Conservation (phyloP, 2,329 filamentous ascomycete species). For the Colletotrichum liaoningense region DNA sequence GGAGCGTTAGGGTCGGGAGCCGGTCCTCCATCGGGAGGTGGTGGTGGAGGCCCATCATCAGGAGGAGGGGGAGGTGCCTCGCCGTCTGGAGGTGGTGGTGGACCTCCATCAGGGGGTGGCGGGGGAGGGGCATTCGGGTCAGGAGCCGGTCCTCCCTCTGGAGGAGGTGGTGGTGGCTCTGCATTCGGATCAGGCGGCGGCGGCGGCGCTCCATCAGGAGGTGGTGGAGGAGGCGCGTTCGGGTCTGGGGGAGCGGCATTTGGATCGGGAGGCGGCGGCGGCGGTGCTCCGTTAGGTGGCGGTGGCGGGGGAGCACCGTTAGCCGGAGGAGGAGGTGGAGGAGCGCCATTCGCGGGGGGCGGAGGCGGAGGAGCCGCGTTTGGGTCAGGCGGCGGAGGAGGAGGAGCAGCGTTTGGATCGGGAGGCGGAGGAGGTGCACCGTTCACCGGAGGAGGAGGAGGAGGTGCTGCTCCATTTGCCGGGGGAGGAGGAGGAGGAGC, state of each 20-base stretch:
- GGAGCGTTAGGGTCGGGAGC: neutral
- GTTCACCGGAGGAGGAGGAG: neutral
- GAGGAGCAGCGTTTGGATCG: slow-evolving; percentile 18
- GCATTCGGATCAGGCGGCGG: slow-evolving; percentile 3
- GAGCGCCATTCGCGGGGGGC: neutral
- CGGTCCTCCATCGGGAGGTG: neutral
- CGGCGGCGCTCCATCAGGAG: neutral
- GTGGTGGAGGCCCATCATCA: neutral
- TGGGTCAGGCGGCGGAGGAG: neutral
- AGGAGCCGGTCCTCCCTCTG: neutral
- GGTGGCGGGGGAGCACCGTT: neutral
- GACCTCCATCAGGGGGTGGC: slow-evolving; percentile 6
- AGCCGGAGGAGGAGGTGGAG: neutral
- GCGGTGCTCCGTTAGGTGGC: neutral
- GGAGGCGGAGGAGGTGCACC: neutral
- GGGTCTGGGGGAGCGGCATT: neutral
- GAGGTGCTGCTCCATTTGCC: neutral
- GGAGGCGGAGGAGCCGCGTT: slow-evolving; percentile 12
- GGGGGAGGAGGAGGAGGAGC: neutral
- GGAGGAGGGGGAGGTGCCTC: neutral
- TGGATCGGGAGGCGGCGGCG: neutral
- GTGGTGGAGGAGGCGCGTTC: slow-evolving; percentile 3
- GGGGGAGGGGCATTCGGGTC: neutral
- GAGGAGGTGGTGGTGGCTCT: slow-evolving; percentile 8
- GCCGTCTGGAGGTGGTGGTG: neutral